Percentiles rank a stretch among this genome's conserved stretches.
phyloP scores from a whole-genome alignment of 2,329 filamentous ascomycete genomes.

The Penicillium sp. region DNA sequence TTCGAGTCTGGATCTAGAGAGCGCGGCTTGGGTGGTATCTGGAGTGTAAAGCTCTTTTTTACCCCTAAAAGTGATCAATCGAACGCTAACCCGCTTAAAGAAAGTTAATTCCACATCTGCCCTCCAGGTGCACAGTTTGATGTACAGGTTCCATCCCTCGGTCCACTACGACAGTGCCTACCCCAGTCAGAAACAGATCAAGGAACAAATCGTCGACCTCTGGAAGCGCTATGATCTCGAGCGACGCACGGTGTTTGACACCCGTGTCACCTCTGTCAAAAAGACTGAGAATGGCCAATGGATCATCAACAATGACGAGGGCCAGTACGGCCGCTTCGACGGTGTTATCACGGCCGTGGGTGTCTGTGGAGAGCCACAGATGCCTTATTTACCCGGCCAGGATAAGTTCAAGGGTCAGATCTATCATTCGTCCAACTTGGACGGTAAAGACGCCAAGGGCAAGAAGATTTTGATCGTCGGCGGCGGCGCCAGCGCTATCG shows the following conservation, averaged over 20 bases:
- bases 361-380: constrained; percentile 73
- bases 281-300: constrained; percentile 65
- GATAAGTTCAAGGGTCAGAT: constrained; percentile 67
- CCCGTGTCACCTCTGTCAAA: constrained; percentile 63
- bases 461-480: constrained; percentile 75
- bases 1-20: constrained; percentile 68
- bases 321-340: constrained; percentile 67
- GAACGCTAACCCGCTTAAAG: constrained; percentile 37
- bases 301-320: constrained; percentile 72
- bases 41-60: constrained; percentile 56
- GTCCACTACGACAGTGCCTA: constrained; percentile 73
- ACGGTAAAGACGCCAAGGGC: constrained; percentile 65
- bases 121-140: constrained; percentile 76
- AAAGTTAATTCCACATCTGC: constrained; percentile 77
- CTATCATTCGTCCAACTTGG: constrained; percentile 70
- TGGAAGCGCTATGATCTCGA: constrained; percentile 74
- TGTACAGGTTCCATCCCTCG: constrained; percentile 84
- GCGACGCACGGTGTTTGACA: constrained; percentile 66
- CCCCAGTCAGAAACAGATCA: constrained; percentile 69
- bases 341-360: constrained; percentile 74
- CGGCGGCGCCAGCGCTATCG: constrained; percentile 74
- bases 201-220: constrained; percentile 64
- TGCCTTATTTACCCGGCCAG: constrained; percentile 65
- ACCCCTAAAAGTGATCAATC: neutral
- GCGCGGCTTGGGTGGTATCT: constrained; percentile 67